Evolutionary conservation across 352 stramenopile genomes (phyloP).

Genomic region (Phytophthora kernoviae): DNA sequence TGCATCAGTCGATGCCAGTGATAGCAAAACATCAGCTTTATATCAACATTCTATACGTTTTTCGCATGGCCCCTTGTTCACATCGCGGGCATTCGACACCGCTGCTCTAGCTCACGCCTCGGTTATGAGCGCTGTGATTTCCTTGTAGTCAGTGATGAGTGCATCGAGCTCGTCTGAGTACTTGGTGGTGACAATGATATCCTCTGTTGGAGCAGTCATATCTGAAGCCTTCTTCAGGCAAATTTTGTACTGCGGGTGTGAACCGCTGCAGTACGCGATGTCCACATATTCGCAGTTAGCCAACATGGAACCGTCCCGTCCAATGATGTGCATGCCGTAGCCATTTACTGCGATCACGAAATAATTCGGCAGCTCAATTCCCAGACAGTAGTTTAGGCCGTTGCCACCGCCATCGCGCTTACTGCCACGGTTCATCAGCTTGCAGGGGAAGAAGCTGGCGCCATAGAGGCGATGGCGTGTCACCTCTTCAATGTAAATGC

Average conservation of each 20-base stretch:
- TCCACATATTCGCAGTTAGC: slow-evolving; percentile 72
- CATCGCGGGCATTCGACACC: not conserved
- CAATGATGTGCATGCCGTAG: slow-evolving; percentile 91
- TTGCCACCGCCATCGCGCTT: slow-evolving; percentile 35
- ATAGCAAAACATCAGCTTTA: slow-evolving; percentile 11
- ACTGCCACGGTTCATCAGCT: slow-evolving; percentile 48
- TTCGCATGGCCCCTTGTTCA: slow-evolving; percentile 2
- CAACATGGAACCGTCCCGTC: slow-evolving; percentile 65
- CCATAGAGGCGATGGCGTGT: slow-evolving; percentile 86
- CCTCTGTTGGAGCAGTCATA: slow-evolving; percentile 42
- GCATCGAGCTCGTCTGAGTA: slow-evolving; percentile 68
- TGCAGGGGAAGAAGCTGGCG: slow-evolving; percentile 87
- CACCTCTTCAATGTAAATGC: slow-evolving; percentile 86
- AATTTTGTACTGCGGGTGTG: slow-evolving; percentile 76
- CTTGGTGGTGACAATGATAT: slow-evolving; percentile 73
- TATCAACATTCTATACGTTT: slow-evolving; percentile 39
- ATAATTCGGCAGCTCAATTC: slow-evolving; percentile 79
- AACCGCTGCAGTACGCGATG: slow-evolving; percentile 55
- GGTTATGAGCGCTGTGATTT: slow-evolving; percentile 72
- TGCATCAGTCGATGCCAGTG: not conserved
- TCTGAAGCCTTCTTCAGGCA: slow-evolving; percentile 52
- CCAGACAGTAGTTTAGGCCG: slow-evolving; percentile 34
- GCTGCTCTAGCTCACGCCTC: slow-evolving; percentile 35
- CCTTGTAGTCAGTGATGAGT: slow-evolving; percentile 75
- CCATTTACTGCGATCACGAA: slow-evolving; percentile 90